A percentile compares a stretch with the other conserved stretches of the same genome.
phyloP scores from a whole-genome alignment of 805 yeast genomes.

The Nakazawaea ernobii region DNA sequence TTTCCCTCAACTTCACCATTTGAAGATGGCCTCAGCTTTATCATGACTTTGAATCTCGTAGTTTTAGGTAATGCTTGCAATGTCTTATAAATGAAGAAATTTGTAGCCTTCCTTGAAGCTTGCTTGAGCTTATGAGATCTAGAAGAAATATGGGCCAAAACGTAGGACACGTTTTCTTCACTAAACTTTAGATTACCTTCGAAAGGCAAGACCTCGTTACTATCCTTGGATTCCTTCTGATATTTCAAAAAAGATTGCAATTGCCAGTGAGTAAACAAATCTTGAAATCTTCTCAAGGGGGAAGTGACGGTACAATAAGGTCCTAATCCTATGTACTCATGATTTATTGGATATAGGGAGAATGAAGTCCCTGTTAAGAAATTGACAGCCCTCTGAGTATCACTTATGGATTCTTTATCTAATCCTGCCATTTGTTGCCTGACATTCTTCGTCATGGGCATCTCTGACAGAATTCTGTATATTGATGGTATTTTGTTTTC shows the following conservation, averaged over 20 bases:
- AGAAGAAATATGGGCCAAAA: conserved; percentile 38
- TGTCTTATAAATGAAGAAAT: conserved; percentile 32
- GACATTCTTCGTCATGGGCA: conserved; percentile 20
- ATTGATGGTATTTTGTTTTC: conserved; percentile 46
- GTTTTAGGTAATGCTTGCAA: conserved; percentile 15
- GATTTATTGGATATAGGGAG: conserved; percentile 39
- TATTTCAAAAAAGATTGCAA: conserved; percentile 37
- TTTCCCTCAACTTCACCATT: conserved; percentile 27
- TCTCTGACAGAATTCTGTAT: conserved; percentile 28
- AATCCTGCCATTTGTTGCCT: conserved; percentile 18
- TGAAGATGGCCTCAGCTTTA: conserved; percentile 35
- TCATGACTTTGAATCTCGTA: conserved; percentile 26
- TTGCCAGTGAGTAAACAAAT: conserved; percentile 77
- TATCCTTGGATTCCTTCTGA: not conserved
- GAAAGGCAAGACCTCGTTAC: conserved; percentile 11
- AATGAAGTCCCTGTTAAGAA: conserved; percentile 49
- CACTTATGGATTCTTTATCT: conserved; percentile 16
- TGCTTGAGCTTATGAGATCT: conserved; percentile 33
- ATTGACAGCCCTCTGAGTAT: conserved; percentile 22
- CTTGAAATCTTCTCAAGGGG: conserved; percentile 81
- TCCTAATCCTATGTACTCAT: conserved; percentile 57
- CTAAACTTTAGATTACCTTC: conserved; percentile 22
- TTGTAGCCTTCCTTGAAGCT: conserved; percentile 21
- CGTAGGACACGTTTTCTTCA: conserved; percentile 26
- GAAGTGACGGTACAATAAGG: conserved; percentile 77